Conservation (phyloP, 2,329 filamentous ascomycete genomes). For the Paracoccidioides lutzii region DNA sequence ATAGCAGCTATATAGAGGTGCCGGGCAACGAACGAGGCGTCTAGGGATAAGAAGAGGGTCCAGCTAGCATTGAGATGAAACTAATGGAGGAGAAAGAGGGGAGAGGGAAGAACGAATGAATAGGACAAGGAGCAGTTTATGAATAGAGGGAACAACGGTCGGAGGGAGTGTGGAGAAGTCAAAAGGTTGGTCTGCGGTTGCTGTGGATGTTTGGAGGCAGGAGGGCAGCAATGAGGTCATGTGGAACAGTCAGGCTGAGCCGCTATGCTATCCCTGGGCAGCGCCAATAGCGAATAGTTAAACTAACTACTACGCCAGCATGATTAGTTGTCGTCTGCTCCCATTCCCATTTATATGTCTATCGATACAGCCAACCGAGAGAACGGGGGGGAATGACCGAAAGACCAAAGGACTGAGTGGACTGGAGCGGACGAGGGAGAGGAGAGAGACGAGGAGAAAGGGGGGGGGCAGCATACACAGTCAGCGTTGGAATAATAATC, state of each 20-base stretch:
- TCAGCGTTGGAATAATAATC: not conserved
- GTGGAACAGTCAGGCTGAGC: conserved; percentile 7
- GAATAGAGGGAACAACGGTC: not conserved
- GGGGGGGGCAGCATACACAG: not conserved
- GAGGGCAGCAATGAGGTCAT: conserved; percentile 6
- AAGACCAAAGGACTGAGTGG: not conserved
- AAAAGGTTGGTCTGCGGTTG: not conserved
- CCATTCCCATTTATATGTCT: too few species aligned
- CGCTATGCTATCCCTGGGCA: not conserved
- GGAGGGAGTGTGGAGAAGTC: conserved; percentile 5
- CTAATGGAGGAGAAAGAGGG: not conserved
- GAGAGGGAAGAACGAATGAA: not conserved
- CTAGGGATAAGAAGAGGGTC: not conserved
- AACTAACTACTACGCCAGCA: not conserved
- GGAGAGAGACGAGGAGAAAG: not conserved
- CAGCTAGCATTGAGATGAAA: not conserved
- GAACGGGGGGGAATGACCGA: not conserved
- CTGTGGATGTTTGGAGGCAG: not conserved
- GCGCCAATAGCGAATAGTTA: not conserved
- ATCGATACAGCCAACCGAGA: not conserved
- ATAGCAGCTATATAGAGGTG: not conserved
- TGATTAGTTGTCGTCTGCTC: too few species aligned
- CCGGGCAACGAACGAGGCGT: not conserved
- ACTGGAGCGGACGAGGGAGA: not conserved
- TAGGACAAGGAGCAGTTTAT: not conserved